Percentiles rank a stretch among this genome's conserved stretches.
These are phyloP conservation scores for Phoma herbarum DNA, from an alignment of 2,329 filamentous ascomycete species.

Conservation along the genomic window DNA sequence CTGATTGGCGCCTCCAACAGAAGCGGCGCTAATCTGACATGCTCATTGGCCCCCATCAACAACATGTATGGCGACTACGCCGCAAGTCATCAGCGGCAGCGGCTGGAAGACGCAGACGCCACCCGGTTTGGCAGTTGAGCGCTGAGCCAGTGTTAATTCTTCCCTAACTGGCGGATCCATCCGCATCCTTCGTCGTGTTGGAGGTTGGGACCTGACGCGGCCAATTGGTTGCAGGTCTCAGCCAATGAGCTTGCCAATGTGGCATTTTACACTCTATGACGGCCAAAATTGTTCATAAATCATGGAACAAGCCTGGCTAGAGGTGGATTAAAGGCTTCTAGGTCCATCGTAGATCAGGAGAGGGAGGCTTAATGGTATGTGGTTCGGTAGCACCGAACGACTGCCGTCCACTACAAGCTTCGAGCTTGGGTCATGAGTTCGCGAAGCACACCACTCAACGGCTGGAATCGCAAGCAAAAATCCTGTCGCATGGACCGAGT, in stretches of 20 bases:
- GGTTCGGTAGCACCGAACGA: constrained; percentile 13
- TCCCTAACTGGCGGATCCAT: constrained; percentile 18
- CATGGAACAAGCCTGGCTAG: constrained; percentile 2
- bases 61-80: constrained; percentile 15
- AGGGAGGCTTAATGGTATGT: constrained; percentile 9
- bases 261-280: constrained; percentile 9
- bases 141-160: constrained; percentile 17
- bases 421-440: constrained; percentile 21
- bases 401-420: constrained; percentile 4
- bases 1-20: constrained; percentile 15
- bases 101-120: constrained; percentile 20
- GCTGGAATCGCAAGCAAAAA: neutral
- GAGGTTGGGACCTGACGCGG: neutral
- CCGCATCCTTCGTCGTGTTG: constrained; percentile 17
- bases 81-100: constrained; percentile 19
- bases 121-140: constrained; percentile 17
- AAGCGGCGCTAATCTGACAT: constrained; percentile 20
- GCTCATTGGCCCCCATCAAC: constrained; percentile 15
- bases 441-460: neutral
- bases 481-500: constrained; percentile 5
- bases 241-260: constrained; percentile 10
- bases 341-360: constrained; percentile 5
- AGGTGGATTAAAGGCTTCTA: constrained; percentile 1
- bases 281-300: neutral
- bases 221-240: constrained; percentile 7